A percentile compares a stretch with the other conserved stretches of the same genome.
phyloP scores from a whole-genome alignment of 2,329 filamentous ascomycete genomes.

The Colletotrichum neosansevieriae region DNA sequence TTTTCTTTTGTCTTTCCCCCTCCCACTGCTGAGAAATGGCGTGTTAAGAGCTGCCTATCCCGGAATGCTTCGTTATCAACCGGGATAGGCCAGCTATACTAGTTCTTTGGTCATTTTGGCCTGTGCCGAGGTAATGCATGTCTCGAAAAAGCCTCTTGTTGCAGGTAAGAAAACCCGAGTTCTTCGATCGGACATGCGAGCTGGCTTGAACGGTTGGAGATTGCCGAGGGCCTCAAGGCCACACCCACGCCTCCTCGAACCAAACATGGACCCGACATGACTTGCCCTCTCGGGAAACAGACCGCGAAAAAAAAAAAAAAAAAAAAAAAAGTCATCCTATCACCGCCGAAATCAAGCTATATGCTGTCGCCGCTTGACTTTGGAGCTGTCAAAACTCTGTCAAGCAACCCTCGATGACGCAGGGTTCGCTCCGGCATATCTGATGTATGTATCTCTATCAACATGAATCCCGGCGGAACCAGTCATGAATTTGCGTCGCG shows the following conservation, averaged over 20 bases:
- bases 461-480: not conserved
- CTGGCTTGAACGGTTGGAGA: slow-evolving; percentile 19
- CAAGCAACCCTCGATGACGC: not conserved
- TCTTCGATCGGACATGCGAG: slow-evolving; percentile 15
- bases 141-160: slow-evolving; percentile 10
- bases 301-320: not conserved
- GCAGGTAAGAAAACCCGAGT: not conserved
- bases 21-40: not conserved
- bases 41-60: not conserved
- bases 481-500: no score
- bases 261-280: not conserved
- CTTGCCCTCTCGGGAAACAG: slow-evolving; percentile 18
- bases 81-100: not conserved
- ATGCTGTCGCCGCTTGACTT: slow-evolving; percentile 1
- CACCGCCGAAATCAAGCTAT: not conserved
- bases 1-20: not conserved
- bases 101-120: not conserved
- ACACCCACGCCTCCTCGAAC: not conserved
- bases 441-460: not conserved
- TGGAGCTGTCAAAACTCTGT: slow-evolving; percentile 7
- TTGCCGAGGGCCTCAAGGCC: slow-evolving; percentile 18
- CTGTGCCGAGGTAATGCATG: not conserved
- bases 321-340: slow-evolving; percentile 2
- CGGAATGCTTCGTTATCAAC: not conserved
- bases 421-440: slow-evolving; percentile 6